A percentile compares a stretch with the other conserved stretches of the same genome.
Conservation (phyloP, 2,329 filamentous ascomycete genomes). For the Kalaharituber pfeilii region DNA sequence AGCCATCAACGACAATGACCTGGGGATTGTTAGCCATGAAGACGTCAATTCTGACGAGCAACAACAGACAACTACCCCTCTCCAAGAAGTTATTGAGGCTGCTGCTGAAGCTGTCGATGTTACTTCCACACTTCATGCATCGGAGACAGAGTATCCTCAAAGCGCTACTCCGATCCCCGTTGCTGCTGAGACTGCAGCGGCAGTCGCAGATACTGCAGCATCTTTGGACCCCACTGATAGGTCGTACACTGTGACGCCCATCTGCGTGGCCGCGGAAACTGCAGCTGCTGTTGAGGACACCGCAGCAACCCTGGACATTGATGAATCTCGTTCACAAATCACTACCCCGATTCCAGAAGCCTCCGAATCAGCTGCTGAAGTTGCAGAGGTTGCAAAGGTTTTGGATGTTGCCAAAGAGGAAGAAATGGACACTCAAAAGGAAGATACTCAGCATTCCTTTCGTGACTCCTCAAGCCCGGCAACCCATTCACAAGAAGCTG, state of each 20-base stretch:
- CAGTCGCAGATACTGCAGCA: background rate
- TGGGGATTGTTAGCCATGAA: constrained; percentile 13
- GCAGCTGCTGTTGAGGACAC: background rate
- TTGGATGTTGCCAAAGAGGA: background rate
- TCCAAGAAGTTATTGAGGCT: background rate
- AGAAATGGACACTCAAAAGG: background rate
- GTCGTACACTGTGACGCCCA: background rate
- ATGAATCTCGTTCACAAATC: background rate
- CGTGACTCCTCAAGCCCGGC: background rate
- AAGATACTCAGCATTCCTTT: background rate
- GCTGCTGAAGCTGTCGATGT: background rate
- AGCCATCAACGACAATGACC: constrained; percentile 12
- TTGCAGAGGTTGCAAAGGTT: background rate
- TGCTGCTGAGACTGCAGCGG: background rate
- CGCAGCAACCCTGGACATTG: background rate
- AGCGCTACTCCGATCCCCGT: background rate
- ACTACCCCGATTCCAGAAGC: background rate
- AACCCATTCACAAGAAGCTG: background rate
- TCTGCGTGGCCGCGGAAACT: background rate
- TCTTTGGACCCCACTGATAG: background rate
- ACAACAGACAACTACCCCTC: background rate
- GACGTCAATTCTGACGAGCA: constrained; percentile 14
- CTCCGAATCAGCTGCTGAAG: background rate
- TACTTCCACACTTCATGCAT: background rate
- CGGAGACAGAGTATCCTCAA: background rate